These are phyloP conservation scores for Echinosophora koreensis DNA, from an alignment of 306 rosid species.

Conservation along the genomic window DNA sequence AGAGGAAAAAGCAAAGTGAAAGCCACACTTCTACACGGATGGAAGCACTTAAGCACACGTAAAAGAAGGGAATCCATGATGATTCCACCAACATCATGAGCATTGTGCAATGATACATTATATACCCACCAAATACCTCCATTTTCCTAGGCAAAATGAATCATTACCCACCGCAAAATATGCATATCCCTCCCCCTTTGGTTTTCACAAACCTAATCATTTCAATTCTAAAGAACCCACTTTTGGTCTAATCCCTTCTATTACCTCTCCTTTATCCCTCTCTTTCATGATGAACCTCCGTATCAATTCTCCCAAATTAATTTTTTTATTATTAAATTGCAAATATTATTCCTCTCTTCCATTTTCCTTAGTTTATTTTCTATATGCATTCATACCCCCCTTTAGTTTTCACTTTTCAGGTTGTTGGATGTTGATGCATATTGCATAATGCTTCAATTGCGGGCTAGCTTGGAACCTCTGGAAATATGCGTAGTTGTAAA, in stretches of 20 bases:
- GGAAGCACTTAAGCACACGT: constrained; percentile 48
- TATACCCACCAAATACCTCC: constrained; percentile 41
- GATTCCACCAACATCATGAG: constrained; percentile 37
- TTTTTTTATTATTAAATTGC: constrained; percentile 23
- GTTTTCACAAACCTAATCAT: constrained; percentile 64
- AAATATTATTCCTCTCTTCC: constrained; percentile 1
- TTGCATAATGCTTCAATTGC: constrained; percentile 26
- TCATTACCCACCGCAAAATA: constrained; percentile 60
- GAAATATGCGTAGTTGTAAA: not conserved
- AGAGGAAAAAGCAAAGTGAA: not conserved
- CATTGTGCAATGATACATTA: constrained; percentile 41
- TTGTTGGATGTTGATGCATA: constrained; percentile 18
- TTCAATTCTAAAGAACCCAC: constrained; percentile 38
- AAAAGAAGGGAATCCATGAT: constrained; percentile 61
- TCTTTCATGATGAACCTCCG: constrained; percentile 43
- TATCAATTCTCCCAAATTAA: constrained; percentile 37
- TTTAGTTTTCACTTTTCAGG: constrained; percentile 1
- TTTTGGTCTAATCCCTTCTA: constrained; percentile 3
- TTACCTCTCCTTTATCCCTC: constrained; percentile 48
- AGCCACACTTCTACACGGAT: not conserved
- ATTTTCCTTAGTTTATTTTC: not conserved
- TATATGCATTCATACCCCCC: not conserved
- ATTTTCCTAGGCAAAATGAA: constrained; percentile 47
- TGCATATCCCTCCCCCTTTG: constrained; percentile 48
- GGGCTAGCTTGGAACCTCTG: constrained; percentile 9